These are phyloP conservation scores for Trametes villosa DNA, from an alignment of 768 basidiomycete genomes.

Conservation along the genomic window DNA sequence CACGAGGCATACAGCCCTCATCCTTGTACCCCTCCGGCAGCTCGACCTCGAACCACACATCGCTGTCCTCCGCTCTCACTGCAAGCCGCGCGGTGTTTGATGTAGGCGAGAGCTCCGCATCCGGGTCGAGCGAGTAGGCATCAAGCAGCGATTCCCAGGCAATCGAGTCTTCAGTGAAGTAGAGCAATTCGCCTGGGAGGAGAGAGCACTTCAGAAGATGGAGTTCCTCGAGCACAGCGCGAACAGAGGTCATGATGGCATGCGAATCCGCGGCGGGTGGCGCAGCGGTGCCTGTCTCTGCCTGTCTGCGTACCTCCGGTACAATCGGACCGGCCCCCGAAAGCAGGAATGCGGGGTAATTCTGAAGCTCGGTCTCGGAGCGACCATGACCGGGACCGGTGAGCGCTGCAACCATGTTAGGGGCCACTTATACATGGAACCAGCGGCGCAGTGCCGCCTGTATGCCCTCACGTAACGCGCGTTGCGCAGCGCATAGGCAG, in stretches of 20 bases:
- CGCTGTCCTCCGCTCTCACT: slow-evolving; percentile 35
- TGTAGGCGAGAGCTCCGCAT: slow-evolving; percentile 29
- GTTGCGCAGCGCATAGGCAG: too few species aligned
- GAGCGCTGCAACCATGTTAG: background rate
- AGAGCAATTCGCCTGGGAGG: slow-evolving; percentile 59
- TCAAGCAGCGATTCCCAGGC: slow-evolving; percentile 37
- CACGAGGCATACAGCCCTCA: slow-evolving; percentile 21
- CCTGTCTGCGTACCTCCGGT: background rate
- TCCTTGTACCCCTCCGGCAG: slow-evolving; percentile 31
- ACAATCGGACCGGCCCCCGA: background rate
- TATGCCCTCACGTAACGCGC: too few species aligned
- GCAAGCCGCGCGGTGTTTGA: slow-evolving; percentile 39
- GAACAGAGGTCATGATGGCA: slow-evolving; percentile 1
- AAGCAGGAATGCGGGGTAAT: too few species aligned
- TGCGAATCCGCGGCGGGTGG: too few species aligned
- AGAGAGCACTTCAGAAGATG: slow-evolving; percentile 65
- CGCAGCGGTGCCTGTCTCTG: background rate
- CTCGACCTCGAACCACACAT: slow-evolving; percentile 42
- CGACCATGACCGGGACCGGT: background rate
- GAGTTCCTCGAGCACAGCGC: slow-evolving; percentile 50
- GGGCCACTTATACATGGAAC: background rate
- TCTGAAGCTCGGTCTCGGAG: background rate
- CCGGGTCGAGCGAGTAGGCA: slow-evolving; percentile 23
- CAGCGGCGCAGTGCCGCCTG: too few species aligned
- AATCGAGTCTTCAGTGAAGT: slow-evolving; percentile 46